Evolutionary conservation across 2,329 filamentous ascomycete species (phyloP).

Genomic region (Sclerotinia sclerotiorum): DNA sequence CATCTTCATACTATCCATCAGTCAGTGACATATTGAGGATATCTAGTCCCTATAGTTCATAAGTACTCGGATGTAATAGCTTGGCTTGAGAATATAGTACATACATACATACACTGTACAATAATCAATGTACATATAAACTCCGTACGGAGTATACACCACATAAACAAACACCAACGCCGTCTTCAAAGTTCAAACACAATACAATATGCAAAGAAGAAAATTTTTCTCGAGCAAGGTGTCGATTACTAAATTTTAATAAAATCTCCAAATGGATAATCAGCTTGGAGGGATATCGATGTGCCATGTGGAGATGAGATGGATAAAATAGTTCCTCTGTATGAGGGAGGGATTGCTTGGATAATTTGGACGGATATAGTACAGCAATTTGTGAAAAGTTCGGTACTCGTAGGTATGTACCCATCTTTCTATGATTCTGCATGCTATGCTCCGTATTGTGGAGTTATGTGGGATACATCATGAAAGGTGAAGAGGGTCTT

Average conservation of each 20-base stretch:
- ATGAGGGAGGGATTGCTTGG: background rate
- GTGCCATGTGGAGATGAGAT: conserved; percentile 10
- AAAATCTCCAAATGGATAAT: background rate
- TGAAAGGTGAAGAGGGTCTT: too few relatives aligned
- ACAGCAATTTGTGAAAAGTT: background rate
- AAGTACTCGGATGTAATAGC: background rate
- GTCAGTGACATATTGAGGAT: too few relatives aligned
- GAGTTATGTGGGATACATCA: background rate
- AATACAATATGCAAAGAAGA: conserved; percentile 7
- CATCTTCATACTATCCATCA: too few relatives aligned
- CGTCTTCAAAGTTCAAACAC: background rate
- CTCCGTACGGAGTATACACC: background rate
- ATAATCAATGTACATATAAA: background rate
- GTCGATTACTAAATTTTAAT: background rate
- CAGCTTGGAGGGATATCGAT: conserved; percentile 5
- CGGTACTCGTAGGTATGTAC: background rate
- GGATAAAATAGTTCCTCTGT: background rate
- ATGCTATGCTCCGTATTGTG: background rate
- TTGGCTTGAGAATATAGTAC: conserved; percentile 4
- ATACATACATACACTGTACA: background rate
- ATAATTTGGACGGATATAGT: background rate
- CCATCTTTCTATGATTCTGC: too few relatives aligned
- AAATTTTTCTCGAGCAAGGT: background rate
- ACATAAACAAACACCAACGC: background rate
- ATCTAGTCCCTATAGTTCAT: background rate